Percentiles rank a stretch among this genome's conserved stretches.
Conservation (phyloP, 768 basidiomycete genomes). For the Boletales sp. region DNA sequence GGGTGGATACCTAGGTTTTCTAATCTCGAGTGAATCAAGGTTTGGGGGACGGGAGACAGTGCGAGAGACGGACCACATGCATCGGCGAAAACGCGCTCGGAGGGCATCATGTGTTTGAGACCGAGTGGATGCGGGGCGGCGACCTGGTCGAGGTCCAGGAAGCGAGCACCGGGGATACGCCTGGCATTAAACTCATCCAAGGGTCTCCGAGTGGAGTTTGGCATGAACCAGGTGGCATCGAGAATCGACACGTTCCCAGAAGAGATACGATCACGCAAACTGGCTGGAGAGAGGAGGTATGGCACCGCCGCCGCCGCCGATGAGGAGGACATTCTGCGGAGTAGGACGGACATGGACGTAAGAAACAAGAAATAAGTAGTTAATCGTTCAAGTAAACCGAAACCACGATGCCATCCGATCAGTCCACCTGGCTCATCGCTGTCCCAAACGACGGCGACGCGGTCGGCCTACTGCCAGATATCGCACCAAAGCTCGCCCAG, state of each 20-base stretch:
- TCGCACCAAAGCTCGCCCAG: conserved; percentile 57
- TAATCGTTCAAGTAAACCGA: conserved; percentile 1
- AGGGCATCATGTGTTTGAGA: conserved; percentile 94
- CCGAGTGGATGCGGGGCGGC: conserved; percentile 71
- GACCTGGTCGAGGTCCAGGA: conserved; percentile 78
- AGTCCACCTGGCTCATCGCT: conserved; percentile 90
- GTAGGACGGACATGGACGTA: conserved; percentile 1
- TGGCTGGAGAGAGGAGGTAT: conserved; percentile 49
- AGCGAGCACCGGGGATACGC: conserved; percentile 68
- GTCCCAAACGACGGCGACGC: conserved; percentile 86
- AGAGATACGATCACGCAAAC: conserved; percentile 39
- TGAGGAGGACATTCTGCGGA: conserved; percentile 33
- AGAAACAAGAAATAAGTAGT: neutral
- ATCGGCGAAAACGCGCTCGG: conserved; percentile 61
- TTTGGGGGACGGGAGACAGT: conserved; percentile 3
- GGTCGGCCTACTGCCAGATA: conserved; percentile 65
- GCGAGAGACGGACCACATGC: conserved; percentile 64
- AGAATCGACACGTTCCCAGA: conserved; percentile 40
- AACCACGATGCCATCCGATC: conserved; percentile 85
- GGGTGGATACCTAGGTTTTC: conserved; percentile 71
- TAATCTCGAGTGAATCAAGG: conserved; percentile 26
- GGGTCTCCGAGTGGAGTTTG: conserved; percentile 70
- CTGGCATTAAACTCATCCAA: conserved; percentile 63
- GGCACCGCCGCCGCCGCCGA: conserved; percentile 37
- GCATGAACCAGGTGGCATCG: conserved; percentile 95